Evolutionary conservation across 2,329 filamentous ascomycete genomes (phyloP).

Genomic region (Pochonia chlamydosporia): DNA sequence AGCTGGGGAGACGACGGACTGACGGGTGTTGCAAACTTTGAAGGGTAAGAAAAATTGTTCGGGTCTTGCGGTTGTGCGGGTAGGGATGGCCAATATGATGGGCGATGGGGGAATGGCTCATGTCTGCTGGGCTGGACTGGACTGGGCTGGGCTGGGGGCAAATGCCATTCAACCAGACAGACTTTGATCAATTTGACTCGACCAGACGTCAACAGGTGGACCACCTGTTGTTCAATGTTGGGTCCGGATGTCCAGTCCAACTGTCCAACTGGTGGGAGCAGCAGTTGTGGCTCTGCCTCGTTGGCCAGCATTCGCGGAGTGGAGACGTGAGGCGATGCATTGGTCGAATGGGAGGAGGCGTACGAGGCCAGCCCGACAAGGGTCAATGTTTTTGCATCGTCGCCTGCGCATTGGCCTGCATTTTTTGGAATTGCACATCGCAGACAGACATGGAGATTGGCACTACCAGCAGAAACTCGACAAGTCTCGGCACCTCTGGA

Average conservation of each 20-base stretch:
- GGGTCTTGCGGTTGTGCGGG: background rate
- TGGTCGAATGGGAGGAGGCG: background rate
- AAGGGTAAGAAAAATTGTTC: constrained; percentile 9
- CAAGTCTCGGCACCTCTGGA: too few species aligned
- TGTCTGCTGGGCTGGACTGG: too few species aligned
- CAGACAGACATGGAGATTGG: too few species aligned
- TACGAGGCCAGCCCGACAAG: constrained; percentile 1
- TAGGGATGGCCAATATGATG: background rate
- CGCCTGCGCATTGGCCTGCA: too few species aligned
- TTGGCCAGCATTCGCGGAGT: background rate
- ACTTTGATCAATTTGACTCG: too few species aligned
- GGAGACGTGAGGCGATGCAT: background rate
- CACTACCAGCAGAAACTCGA: too few species aligned
- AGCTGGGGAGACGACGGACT: constrained; percentile 10
- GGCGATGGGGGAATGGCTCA: too few species aligned
- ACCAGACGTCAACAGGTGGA: too few species aligned
- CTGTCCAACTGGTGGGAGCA: background rate
- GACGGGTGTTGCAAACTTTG: constrained; percentile 6
- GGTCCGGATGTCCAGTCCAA: background rate
- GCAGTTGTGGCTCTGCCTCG: background rate
- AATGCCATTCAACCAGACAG: too few species aligned
- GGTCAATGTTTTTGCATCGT: background rate
- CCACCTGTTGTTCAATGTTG: too few species aligned
- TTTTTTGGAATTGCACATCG: too few species aligned
- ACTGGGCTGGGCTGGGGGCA: too few species aligned